phyloP scores from a whole-genome alignment of 2,329 filamentous ascomycete species.

The Microascus cirrosus region DNA sequence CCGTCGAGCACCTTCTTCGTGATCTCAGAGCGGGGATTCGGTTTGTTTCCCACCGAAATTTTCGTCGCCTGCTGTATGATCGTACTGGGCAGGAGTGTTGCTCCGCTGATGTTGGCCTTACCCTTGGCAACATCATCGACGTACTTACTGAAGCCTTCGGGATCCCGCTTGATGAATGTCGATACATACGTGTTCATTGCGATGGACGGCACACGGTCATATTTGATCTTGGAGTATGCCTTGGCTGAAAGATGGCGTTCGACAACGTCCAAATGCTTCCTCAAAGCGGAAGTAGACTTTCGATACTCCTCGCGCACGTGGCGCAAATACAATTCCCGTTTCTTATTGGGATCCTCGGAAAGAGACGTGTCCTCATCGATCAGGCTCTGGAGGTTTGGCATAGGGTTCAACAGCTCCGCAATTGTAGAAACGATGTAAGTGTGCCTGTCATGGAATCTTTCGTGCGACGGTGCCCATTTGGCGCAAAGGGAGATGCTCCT shows the following conservation, averaged over 20 bases:
- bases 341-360: conserved; percentile 7
- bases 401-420: conserved; percentile 39
- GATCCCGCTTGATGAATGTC: conserved; percentile 39
- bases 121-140: conserved; percentile 34
- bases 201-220: conserved; percentile 42
- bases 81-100: conserved; percentile 39
- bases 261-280: conserved; percentile 39
- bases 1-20: conserved; percentile 27
- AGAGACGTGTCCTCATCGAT: conserved; percentile 17
- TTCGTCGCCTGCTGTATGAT: conserved; percentile 21
- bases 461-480: conserved; percentile 48
- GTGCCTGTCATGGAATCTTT: conserved; percentile 45
- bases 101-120: conserved; percentile 40
- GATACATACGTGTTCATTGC: conserved; percentile 42
- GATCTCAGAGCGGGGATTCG: conserved; percentile 15
- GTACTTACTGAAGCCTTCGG: conserved; percentile 35
- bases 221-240: conserved; percentile 38
- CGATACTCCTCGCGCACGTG: conserved; percentile 42
- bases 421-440: conserved; percentile 46
- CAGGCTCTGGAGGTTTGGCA: conserved; percentile 16
- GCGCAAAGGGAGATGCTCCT: conserved; percentile 41
- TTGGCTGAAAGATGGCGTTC: conserved; percentile 38
- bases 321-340: conserved; percentile 39
- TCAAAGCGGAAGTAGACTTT: conserved; percentile 36
- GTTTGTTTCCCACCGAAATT: neutral